These are phyloP conservation scores for Ceratocystis destructans DNA, from an alignment of 2,329 filamentous ascomycete species.

Conservation along the genomic window DNA sequence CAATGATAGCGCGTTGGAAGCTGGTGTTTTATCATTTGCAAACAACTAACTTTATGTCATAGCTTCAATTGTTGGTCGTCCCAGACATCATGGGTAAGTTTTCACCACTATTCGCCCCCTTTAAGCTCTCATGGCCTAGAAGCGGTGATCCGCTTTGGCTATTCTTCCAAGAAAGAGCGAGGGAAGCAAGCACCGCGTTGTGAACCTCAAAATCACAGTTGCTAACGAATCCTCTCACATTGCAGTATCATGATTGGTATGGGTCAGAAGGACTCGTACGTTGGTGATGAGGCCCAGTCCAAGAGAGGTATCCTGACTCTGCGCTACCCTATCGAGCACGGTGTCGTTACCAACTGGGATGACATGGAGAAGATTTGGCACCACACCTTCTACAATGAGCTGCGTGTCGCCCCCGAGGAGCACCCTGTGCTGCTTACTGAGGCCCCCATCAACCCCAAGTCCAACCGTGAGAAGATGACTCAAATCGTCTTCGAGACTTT, in stretches of 20 bases:
- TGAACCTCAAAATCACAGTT: conserved; percentile 12
- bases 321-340: conserved; percentile 99
- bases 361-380: conserved; percentile 99
- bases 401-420: conserved; percentile 99
- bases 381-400: conserved; percentile 99
- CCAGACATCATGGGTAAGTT: conserved; percentile 98
- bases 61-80: conserved; percentile 99
- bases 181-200: not conserved
- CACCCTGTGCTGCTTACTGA: conserved; percentile 98
- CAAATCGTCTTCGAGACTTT: conserved; percentile 99
- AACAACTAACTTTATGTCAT: conserved; percentile 22
- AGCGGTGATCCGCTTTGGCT: conserved; percentile 10
- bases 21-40: not conserved
- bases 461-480: conserved; percentile 99
- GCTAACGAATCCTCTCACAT: conserved; percentile 25
- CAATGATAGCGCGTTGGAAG: no score
- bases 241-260: conserved; percentile 99
- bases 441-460: conserved; percentile 99
- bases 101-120: conserved; percentile 1
- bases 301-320: conserved; percentile 99
- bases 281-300: conserved; percentile 99
- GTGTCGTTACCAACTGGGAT: conserved; percentile 99
- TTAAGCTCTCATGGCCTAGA: conserved; percentile 6
- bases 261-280: conserved; percentile 99
- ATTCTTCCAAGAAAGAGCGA: conserved; percentile 9